phyloP scores from a whole-genome alignment of 306 rosid genomes.

The Cercis canadensis region DNA sequence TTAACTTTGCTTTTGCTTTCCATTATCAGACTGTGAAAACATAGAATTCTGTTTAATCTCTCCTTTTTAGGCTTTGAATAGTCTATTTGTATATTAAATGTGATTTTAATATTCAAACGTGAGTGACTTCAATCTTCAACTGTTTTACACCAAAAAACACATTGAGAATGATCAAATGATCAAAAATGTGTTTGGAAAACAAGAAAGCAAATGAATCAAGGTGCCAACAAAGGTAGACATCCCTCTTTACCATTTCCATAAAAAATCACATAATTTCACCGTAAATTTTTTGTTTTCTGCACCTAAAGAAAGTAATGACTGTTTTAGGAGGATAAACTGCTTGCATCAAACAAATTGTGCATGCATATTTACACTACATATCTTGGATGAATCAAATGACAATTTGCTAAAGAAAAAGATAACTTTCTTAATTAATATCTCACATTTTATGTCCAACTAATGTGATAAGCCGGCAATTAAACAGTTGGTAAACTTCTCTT shows the following conservation, averaged over 20 bases:
- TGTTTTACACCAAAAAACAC: constrained; percentile 21
- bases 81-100: constrained; percentile 41
- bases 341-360: not conserved
- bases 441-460: constrained; percentile 19
- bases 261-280: constrained; percentile 23
- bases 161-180: constrained; percentile 4
- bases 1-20: constrained; percentile 41
- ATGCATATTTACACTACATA: not conserved
- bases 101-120: constrained; percentile 12
- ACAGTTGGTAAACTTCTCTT: constrained; percentile 24
- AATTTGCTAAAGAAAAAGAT: not conserved
- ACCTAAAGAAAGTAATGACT: too few species aligned
- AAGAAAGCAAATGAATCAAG: constrained; percentile 29
- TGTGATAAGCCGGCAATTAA: not conserved
- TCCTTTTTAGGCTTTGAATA: constrained; percentile 48
- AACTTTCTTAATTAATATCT: constrained; percentile 13
- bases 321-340: too few species aligned
- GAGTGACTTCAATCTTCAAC: constrained; percentile 19
- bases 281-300: not conserved
- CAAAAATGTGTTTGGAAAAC: not conserved
- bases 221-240: constrained; percentile 6
- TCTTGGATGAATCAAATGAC: constrained; percentile 29
- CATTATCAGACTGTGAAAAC: constrained; percentile 42
- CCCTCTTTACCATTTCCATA: constrained; percentile 16
- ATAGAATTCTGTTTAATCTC: constrained; percentile 52